Evolutionary conservation across 495 filamentous ascomycete genomes (phyloP).

Genomic region (Paragyromitra xinjiangensis): DNA sequence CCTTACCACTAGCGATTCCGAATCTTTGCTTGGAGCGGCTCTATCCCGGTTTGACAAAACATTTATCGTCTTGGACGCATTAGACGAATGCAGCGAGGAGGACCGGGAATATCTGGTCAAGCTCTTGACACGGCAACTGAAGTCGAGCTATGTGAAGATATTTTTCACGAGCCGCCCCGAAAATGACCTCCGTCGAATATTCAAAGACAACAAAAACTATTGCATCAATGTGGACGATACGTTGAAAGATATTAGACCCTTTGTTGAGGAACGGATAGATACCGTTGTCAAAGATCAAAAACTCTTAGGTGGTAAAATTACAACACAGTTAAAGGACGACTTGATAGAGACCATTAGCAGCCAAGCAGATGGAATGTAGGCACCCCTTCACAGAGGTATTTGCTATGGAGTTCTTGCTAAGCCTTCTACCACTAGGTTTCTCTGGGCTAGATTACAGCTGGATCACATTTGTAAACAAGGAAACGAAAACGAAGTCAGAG

Average conservation of each 20-base stretch:
- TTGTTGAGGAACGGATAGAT: neutral
- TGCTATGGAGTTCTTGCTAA: neutral
- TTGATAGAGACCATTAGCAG: neutral
- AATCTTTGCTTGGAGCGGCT: neutral
- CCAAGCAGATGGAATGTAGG: slow-evolving; percentile 22
- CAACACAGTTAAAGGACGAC: neutral
- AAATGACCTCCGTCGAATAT: neutral
- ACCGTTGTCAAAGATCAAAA: neutral
- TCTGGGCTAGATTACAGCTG: slow-evolving; percentile 16
- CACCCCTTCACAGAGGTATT: neutral
- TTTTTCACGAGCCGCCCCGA: slow-evolving; percentile 16
- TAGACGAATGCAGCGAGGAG: slow-evolving; percentile 13
- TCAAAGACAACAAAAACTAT: neutral
- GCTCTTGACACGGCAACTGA: neutral
- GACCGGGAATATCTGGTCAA: neutral
- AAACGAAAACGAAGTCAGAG: slow-evolving; percentile 3
- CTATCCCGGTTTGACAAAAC: neutral
- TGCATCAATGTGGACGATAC: slow-evolving; percentile 18
- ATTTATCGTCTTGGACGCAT: slow-evolving; percentile 8
- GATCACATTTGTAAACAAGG: slow-evolving; percentile 18
- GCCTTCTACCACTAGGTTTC: neutral
- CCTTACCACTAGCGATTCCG: neutral
- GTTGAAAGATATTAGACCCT: slow-evolving; percentile 7
- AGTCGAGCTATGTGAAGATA: neutral
- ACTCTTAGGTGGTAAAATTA: neutral